phyloP scores from a whole-genome alignment of 768 basidiomycete genomes.

The Podaxis sp. region DNA sequence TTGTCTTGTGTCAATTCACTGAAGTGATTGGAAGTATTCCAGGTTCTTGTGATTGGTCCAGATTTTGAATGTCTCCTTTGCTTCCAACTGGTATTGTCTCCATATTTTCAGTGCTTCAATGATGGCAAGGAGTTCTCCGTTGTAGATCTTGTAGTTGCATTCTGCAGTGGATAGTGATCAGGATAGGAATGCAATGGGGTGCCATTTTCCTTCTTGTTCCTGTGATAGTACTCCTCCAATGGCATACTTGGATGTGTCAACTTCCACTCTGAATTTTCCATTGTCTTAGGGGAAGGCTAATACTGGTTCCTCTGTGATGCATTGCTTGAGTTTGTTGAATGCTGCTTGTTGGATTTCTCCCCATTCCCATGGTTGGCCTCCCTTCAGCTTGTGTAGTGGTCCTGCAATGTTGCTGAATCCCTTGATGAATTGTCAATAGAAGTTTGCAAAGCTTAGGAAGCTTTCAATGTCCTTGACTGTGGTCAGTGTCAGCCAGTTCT shows the following conservation, averaged over 20 bases:
- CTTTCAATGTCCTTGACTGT: not conserved
- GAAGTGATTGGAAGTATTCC: slow-evolving; percentile 11
- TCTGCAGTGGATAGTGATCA: too few relatives aligned
- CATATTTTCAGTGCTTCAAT: slow-evolving; percentile 29
- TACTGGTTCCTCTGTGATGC: too few relatives aligned
- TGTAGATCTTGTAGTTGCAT: too few relatives aligned
- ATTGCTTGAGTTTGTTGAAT: not conserved
- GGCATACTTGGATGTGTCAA: slow-evolving; percentile 23
- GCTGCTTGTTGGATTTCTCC: not conserved
- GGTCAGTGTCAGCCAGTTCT: not conserved
- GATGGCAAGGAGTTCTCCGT: too few relatives aligned
- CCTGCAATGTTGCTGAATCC: slow-evolving; percentile 1
- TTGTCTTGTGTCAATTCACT: not conserved
- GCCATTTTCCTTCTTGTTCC: too few relatives aligned
- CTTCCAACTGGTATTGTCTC: slow-evolving; percentile 25
- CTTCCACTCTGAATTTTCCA: slow-evolving; percentile 1
- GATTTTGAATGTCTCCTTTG: slow-evolving; percentile 8
- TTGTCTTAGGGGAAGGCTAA: not conserved
- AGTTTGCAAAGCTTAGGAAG: slow-evolving; percentile 17
- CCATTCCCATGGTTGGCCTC: not conserved
- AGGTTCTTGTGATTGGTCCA: slow-evolving; percentile 24
- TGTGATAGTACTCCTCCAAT: too few relatives aligned
- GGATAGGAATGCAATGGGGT: too few relatives aligned
- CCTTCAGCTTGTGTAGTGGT: slow-evolving; percentile 8
- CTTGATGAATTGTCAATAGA: slow-evolving; percentile 11